These are phyloP conservation scores for Jimgerdemannia flammicorona DNA, from an alignment of 192 early-diverging fungal species.

Conservation along the genomic window DNA sequence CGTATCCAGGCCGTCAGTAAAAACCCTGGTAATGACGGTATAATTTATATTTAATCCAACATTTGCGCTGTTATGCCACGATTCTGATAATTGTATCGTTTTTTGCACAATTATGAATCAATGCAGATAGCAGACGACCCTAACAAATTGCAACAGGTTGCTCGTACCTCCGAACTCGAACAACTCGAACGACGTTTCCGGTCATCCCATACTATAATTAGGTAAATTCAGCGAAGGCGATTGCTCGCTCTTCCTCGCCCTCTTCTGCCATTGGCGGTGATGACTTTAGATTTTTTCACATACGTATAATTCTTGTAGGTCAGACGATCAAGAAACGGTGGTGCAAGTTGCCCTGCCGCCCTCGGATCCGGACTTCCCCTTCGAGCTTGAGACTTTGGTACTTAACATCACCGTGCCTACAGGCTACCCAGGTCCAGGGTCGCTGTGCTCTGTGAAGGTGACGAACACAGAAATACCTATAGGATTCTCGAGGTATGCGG, in stretches of 20 bases:
- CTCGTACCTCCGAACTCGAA: slow-evolving; percentile 10
- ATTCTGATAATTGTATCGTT: neutral
- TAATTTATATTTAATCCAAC: neutral
- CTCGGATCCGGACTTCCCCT: slow-evolving; percentile 80
- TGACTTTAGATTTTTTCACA: neutral
- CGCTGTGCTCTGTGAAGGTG: slow-evolving; percentile 29
- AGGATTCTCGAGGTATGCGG: slow-evolving; percentile 37
- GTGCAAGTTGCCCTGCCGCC: slow-evolving; percentile 30
- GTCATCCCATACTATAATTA: neutral
- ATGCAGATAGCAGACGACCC: neutral
- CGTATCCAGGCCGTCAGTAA: neutral
- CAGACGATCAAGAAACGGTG: slow-evolving; percentile 7
- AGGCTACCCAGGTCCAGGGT: slow-evolving; percentile 40
- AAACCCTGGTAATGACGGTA: neutral
- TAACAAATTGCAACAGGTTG: neutral
- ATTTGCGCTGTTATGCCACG: neutral
- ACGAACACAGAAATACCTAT: slow-evolving; percentile 50
- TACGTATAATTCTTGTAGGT: neutral
- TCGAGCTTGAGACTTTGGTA: slow-evolving; percentile 59
- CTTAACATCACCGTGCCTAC: slow-evolving; percentile 58
- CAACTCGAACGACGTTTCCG: slow-evolving; percentile 11
- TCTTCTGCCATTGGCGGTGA: neutral
- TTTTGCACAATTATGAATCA: neutral
- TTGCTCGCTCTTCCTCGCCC: too few species aligned
- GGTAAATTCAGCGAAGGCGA: neutral